Conservation (phyloP, 495 filamentous ascomycete genomes). For the Neurospora sp. region DNA sequence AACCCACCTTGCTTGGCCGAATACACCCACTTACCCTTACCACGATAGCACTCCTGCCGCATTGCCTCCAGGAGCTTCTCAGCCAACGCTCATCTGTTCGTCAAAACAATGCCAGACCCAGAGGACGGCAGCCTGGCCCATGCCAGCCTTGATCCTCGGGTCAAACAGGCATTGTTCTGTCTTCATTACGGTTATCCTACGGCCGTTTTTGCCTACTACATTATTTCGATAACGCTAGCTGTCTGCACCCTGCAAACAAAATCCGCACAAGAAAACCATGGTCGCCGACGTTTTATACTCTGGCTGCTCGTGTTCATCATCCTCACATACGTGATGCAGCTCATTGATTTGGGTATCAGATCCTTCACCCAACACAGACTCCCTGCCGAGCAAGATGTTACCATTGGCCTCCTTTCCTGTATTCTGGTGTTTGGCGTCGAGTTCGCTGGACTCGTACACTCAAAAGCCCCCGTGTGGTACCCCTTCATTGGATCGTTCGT, state of each 20-base stretch:
- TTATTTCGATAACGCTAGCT: slow-evolving; percentile 38
- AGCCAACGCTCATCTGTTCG: neutral
- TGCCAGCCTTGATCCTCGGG: neutral
- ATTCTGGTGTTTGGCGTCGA: slow-evolving; percentile 46
- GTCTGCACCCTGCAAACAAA: slow-evolving; percentile 46
- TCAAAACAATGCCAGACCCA: slow-evolving; percentile 11
- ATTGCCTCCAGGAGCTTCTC: neutral
- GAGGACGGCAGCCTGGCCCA: slow-evolving; percentile 6
- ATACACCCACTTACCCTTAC: neutral
- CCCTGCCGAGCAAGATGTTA: slow-evolving; percentile 35
- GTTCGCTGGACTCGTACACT: slow-evolving; percentile 39
- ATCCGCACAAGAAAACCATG: slow-evolving; percentile 22
- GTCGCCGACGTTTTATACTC: slow-evolving; percentile 37
- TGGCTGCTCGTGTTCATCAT: slow-evolving; percentile 38
- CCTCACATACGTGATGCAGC: slow-evolving; percentile 41
- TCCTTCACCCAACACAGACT: slow-evolving; percentile 29
- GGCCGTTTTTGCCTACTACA: slow-evolving; percentile 46
- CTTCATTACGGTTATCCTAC: slow-evolving; percentile 48
- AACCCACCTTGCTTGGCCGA: neutral
- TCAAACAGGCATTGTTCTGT: slow-evolving; percentile 14
- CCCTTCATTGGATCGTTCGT: slow-evolving; percentile 49
- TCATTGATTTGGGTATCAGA: slow-evolving; percentile 30
- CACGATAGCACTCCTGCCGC: neutral
- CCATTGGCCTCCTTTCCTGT: slow-evolving; percentile 43
- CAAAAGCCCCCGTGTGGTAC: slow-evolving; percentile 47